Percentiles rank a stretch among this genome's conserved stretches.
Evolutionary conservation across 2,329 filamentous ascomycete species (phyloP).

Genomic region (Pseudogymnoascus sp.): DNA sequence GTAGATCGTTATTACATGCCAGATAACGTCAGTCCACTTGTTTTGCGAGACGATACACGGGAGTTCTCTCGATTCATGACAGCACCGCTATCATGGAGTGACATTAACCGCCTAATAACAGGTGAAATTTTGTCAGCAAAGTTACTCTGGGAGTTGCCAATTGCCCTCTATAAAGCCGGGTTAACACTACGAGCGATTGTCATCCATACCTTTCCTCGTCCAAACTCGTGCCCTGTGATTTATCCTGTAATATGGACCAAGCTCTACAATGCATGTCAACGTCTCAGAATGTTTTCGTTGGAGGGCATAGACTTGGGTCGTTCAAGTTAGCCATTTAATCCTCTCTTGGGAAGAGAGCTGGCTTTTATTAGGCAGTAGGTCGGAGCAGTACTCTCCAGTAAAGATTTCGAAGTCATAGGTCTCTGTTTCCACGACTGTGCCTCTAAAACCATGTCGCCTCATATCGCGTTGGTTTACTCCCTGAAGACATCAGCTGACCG

Average conservation of each 20-base stretch:
- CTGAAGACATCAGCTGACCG: neutral
- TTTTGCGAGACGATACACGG: neutral
- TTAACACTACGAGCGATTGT: neutral
- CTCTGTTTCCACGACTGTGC: neutral
- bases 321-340: neutral
- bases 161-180: neutral
- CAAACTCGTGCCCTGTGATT: neutral
- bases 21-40: neutral
- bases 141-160: conserved; percentile 1
- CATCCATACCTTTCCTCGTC: neutral
- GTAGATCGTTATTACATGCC: neutral
- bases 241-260: neutral
- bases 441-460: neutral
- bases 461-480: neutral
- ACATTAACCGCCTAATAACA: neutral
- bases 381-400: neutral
- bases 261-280: neutral
- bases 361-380: neutral
- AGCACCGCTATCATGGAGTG: neutral
- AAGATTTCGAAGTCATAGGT: neutral
- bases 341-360: neutral
- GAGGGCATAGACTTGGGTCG: neutral
- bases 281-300: neutral
- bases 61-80: conserved; percentile 4
- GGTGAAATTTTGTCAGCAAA: neutral